Conservation (phyloP, 2,329 filamentous ascomycete genomes). For the Sclerotinia nivalis region DNA sequence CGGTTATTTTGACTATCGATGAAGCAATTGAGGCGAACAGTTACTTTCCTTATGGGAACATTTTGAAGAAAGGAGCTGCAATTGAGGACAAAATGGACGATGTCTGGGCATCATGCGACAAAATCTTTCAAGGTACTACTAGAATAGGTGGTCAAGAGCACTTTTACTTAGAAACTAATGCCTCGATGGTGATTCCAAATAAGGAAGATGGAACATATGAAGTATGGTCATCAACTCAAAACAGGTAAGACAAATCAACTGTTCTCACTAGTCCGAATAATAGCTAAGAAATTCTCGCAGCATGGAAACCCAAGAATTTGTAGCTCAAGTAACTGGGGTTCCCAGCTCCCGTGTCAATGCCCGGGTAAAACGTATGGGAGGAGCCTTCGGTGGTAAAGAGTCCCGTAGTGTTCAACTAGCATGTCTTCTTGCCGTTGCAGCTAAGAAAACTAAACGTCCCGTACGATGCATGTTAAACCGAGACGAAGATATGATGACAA, state of each 20-base stretch:
- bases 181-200: slow-evolving; percentile 80
- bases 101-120: slow-evolving; percentile 35
- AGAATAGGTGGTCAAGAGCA: slow-evolving; percentile 96
- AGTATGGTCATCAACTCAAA: slow-evolving; percentile 88
- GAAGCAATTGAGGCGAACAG: slow-evolving; percentile 88
- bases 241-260: slow-evolving; percentile 51
- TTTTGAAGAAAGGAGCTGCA: slow-evolving; percentile 78
- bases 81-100: slow-evolving; percentile 56
- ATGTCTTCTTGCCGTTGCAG: slow-evolving; percentile 79
- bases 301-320: slow-evolving; percentile 86
- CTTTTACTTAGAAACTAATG: slow-evolving; percentile 93
- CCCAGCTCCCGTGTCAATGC: slow-evolving; percentile 85
- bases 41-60: slow-evolving; percentile 77
- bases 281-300: slow-evolving; percentile 16
- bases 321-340: slow-evolving; percentile 79
- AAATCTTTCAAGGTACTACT: slow-evolving; percentile 67
- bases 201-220: slow-evolving; percentile 92
- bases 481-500: slow-evolving; percentile 90
- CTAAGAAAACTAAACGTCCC: slow-evolving; percentile 77
- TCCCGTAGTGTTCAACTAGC: slow-evolving; percentile 81
- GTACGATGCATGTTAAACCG: slow-evolving; percentile 93
- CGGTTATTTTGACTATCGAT: slow-evolving; percentile 85
- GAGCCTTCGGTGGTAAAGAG: slow-evolving; percentile 94
- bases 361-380: slow-evolving; percentile 88
- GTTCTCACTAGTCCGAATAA: background rate